A percentile compares a stretch with the other conserved stretches of the same genome.
phyloP scores from a whole-genome alignment of 768 basidiomycete genomes.

The Leccinum subgranulosum region DNA sequence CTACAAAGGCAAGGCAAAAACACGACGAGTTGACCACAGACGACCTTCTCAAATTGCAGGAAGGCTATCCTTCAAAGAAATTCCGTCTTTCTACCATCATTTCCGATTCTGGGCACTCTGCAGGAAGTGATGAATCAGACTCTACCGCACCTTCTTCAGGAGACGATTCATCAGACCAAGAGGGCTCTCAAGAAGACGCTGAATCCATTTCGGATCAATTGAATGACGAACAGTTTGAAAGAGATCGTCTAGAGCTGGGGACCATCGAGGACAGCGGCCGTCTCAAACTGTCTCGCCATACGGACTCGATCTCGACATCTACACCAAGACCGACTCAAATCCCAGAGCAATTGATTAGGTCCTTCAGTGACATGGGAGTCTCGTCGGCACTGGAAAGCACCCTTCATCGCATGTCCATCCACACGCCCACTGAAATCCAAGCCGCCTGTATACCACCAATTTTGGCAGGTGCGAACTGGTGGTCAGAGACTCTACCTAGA shows the following conservation, averaged over 20 bases:
- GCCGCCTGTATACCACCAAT: constrained; percentile 86
- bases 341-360: constrained; percentile 16
- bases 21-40: constrained; percentile 37
- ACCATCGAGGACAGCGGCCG: constrained; percentile 15
- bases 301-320: constrained; percentile 13
- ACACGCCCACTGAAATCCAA: constrained; percentile 82
- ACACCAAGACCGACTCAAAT: constrained; percentile 5
- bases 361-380: constrained; percentile 60
- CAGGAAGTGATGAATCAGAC: neutral
- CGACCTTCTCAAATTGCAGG: constrained; percentile 46
- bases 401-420: constrained; percentile 81
- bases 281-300: constrained; percentile 19
- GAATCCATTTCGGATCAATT: constrained; percentile 8
- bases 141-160: constrained; percentile 4
- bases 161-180: constrained; percentile 19
- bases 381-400: constrained; percentile 58
- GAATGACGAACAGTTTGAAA: neutral
- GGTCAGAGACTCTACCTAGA: neutral
- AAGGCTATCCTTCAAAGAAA: constrained; percentile 41
- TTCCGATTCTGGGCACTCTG: constrained; percentile 1
- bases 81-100: constrained; percentile 8
- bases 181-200: constrained; percentile 10
- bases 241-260: neutral
- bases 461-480: constrained; percentile 55
- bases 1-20: constrained; percentile 16